These are phyloP conservation scores for Talaromyces funiculosus DNA, from an alignment of 2,329 filamentous ascomycete species.

Conservation along the genomic window DNA sequence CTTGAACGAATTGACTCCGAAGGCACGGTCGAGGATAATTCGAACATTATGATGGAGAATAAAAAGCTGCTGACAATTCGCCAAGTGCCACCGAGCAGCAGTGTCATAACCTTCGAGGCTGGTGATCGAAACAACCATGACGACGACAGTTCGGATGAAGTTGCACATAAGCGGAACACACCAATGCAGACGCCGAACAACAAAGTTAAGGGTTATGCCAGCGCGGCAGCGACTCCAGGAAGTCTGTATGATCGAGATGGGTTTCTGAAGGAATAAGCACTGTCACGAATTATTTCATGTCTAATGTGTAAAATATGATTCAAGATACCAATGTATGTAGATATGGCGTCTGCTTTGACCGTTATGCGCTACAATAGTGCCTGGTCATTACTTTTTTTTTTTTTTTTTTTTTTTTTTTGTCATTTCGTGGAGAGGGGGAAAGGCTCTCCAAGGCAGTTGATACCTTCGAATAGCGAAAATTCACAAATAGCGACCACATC, in stretches of 20 bases:
- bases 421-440: too few species aligned
- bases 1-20: conserved; percentile 15
- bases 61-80: not conserved
- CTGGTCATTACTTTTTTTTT: not conserved
- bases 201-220: conserved; percentile 15
- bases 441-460: not conserved
- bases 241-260: conserved; percentile 44
- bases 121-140: not conserved
- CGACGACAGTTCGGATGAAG: not conserved
- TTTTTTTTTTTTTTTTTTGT: too few species aligned
- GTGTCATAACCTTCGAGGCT: conserved; percentile 7
- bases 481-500: not conserved
- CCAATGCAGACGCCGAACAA: conserved; percentile 20
- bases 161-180: conserved; percentile 3
- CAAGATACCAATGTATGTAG: conserved; percentile 13
- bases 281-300: conserved; percentile 1
- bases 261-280: conserved; percentile 31
- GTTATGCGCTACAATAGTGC: not conserved
- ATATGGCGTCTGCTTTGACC: not conserved
- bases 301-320: conserved; percentile 12
- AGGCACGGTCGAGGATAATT: conserved; percentile 3
- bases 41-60: not conserved
- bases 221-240: conserved; percentile 29
- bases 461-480: not conserved
- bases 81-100: conserved; percentile 10